A percentile compares a stretch with the other conserved stretches of the same genome.
Conservation (phyloP, 768 basidiomycete genomes). For the Boletus sp. region DNA sequence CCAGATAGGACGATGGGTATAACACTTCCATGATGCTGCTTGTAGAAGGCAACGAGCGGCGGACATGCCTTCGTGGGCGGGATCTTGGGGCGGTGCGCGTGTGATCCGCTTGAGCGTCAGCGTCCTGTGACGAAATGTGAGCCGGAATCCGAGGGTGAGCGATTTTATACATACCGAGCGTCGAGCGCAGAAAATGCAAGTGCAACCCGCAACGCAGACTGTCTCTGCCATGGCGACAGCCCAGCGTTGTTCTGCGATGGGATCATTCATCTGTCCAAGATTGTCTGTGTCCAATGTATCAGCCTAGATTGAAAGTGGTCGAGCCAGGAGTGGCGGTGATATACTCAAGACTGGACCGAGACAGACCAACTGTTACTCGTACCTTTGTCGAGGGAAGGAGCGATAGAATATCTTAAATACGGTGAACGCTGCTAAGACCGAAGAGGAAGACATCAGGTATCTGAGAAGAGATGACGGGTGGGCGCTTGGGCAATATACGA, state of each 20-base stretch:
- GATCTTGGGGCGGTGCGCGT: not conserved
- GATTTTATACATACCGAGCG: slow-evolving; percentile 1
- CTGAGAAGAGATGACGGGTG: too few species aligned
- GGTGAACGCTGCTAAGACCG: not conserved
- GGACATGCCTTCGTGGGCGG: slow-evolving; percentile 1
- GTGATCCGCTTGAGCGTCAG: not conserved
- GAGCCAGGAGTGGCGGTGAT: not conserved
- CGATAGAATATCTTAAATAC: too few species aligned
- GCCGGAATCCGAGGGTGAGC: not conserved
- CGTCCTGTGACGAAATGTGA: slow-evolving; percentile 14
- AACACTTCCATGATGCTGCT: slow-evolving; percentile 24
- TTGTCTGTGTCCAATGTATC: not conserved
- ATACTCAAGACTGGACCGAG: slow-evolving; percentile 2
- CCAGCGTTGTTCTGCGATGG: slow-evolving; percentile 10
- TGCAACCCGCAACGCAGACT: slow-evolving; percentile 6
- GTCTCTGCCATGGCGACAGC: slow-evolving; percentile 9
- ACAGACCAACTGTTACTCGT: not conserved
- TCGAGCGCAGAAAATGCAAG: slow-evolving; percentile 8
- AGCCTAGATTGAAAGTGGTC: not conserved
- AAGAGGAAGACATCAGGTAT: not conserved
- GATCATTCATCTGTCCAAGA: not conserved
- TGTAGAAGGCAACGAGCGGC: slow-evolving; percentile 17
- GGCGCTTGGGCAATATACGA: not conserved
- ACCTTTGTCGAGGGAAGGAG: not conserved
- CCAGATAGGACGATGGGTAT: slow-evolving; percentile 19